Conservation (phyloP, 257 asterid genomes). For the Solanum virginianum region DNA sequence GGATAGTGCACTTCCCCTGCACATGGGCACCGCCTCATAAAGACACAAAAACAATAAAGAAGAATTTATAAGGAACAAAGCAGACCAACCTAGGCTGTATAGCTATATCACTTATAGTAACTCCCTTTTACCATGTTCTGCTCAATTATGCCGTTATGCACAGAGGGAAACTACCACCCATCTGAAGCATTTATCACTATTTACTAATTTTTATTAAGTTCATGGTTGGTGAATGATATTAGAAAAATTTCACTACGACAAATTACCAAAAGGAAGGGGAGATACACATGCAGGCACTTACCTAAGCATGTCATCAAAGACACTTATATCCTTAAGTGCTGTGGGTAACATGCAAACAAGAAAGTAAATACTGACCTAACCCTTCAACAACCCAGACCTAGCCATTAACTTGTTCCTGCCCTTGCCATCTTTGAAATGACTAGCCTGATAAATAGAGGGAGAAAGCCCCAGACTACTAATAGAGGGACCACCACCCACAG, state of each 20-base stretch:
- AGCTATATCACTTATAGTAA: not conserved
- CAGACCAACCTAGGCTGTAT: not conserved
- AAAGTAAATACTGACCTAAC: not conserved
- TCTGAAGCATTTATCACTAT: not conserved
- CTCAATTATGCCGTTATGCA: not conserved
- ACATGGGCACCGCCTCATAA: not conserved
- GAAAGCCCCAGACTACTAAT: not conserved
- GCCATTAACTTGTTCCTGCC: not conserved
- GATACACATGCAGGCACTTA: not conserved
- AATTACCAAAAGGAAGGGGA: not conserved
- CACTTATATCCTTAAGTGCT: not conserved
- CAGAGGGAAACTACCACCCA: not conserved
- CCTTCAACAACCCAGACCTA: not conserved
- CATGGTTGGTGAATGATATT: not conserved
- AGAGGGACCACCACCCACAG: not conserved
- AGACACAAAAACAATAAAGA: not conserved
- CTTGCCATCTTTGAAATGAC: not conserved
- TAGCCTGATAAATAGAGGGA: not conserved
- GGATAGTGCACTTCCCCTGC: not conserved
- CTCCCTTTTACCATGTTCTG: not conserved
- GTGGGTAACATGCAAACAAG: not conserved
- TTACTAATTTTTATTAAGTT: not conserved
- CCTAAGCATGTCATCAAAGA: not conserved
- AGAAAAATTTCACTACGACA: not conserved
- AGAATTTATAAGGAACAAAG: not conserved